Percentiles rank a stretch among this genome's conserved stretches.
These are phyloP conservation scores for Magnolia officinalis DNA, from an alignment of 164 flowering plant genomes.

Conservation along the genomic window DNA sequence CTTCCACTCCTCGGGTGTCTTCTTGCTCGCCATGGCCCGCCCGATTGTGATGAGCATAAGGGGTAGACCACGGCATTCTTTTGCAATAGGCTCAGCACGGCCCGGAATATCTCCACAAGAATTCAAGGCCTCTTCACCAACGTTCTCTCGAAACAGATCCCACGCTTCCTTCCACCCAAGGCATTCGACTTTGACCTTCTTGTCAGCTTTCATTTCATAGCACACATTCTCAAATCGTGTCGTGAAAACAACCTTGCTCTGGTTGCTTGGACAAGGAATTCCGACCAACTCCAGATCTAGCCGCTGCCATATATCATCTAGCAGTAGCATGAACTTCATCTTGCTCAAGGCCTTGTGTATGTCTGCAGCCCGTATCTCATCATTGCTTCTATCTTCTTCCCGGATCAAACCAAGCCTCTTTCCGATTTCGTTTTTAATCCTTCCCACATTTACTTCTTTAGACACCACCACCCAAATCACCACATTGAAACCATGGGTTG, in stretches of 20 bases:
- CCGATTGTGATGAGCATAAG: constrained; percentile 9
- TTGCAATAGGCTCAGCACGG: constrained; percentile 1
- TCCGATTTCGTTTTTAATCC: not conserved
- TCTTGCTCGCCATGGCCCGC: constrained; percentile 15
- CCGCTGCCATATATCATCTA: constrained; percentile 15
- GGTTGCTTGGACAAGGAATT: constrained; percentile 3
- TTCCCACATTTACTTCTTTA: not conserved
- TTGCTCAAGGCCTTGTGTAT: not conserved
- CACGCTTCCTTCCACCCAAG: not conserved
- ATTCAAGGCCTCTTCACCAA: not conserved
- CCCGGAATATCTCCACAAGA: not conserved
- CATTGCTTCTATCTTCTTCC: not conserved
- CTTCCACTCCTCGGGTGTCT: constrained; percentile 5
- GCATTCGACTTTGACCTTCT: constrained; percentile 5
- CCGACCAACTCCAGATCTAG: constrained; percentile 2
- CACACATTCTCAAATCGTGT: constrained; percentile 3
- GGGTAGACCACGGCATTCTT: constrained; percentile 10
- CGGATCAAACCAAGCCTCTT: not conserved
- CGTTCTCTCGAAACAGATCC: constrained; percentile 8
- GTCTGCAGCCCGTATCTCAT: not conserved
- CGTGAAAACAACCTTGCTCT: constrained; percentile 10
- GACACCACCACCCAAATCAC: constrained; percentile 3
- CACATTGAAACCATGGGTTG: constrained; percentile 1
- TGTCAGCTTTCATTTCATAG: constrained; percentile 6
- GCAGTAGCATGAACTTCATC: constrained; percentile 8